Base-by-base conservation (phyloP, 495 filamentous ascomycete species). In the Endocarpon pusillum region DNA sequence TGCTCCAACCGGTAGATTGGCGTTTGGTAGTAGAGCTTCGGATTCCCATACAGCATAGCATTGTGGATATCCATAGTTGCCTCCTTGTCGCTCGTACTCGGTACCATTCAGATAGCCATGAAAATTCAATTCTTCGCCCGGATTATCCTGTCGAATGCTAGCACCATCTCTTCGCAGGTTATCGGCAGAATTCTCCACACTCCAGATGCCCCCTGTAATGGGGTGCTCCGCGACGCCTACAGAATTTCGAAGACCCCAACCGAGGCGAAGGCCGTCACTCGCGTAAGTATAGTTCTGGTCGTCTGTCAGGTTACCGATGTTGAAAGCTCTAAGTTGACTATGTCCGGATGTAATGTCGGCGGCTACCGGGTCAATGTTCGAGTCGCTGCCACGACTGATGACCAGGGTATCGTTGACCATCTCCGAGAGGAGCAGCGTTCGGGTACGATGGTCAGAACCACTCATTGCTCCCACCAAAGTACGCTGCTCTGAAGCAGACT, bases 101-200 rank as follows among this genome's bases (percentile, higher is more conserved):
- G 67, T 58, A 1, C 48, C 49, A 35, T 69, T 61, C 3, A 81
- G 55, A 26, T 62, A 61, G 1, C 78, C 79, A 10, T 75, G 71
- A 51, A 61, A 79, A 46, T 83, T 85, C 36, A 83, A 49, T 42
- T 83, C 75, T 46, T 83, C 79, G 9, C 71, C 75, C 0, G 79
- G 79, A 41, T 83, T 83, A 24, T 81, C 61, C 25, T 67, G 44
- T 43, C 81, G 75, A 22, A 81, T 66, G 39, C 81, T 74, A 14
- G 51, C 38, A 1, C 62, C 63, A 40, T 64, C 43, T 8, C 78
- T 61, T 6, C 34, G 41, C n/a, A 81, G 57, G 4, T 77, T 34
- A 44, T 84, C 78, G 3, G 66, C 73, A 19, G 66, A 73, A 45
- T 84, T 85, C 48, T 85, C 79, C 12, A 84, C 78, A 4, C 61